Conservation (phyloP, 2,329 filamentous ascomycete species). For the Teratosphaeriaceae sp. region DNA sequence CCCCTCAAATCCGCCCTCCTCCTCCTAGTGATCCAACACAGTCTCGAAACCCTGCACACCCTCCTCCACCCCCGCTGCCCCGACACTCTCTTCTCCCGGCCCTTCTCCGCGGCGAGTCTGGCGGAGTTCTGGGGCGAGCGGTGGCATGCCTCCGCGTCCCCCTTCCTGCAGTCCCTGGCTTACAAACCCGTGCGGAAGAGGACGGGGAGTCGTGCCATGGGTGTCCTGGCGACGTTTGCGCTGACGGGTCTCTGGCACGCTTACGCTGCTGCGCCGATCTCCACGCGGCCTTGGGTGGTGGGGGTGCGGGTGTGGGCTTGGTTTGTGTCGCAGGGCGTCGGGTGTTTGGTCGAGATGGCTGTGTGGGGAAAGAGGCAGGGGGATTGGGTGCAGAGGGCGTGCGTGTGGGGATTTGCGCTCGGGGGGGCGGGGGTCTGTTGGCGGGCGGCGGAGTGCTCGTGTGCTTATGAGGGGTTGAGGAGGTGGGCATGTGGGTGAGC, state of each 20-base stretch:
- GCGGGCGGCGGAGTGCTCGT: conserved; percentile 10
- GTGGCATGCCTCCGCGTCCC: conserved; percentile 14
- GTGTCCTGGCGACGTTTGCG: conserved; percentile 14
- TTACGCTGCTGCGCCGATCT: conserved; percentile 11
- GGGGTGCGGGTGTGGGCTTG: conserved; percentile 11
- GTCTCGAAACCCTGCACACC: conserved; percentile 12
- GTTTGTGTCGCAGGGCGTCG: conserved; percentile 14
- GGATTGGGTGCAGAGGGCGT: conserved; percentile 8
- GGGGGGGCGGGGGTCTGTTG: conserved; percentile 9
- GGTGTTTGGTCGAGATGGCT: conserved; percentile 10
- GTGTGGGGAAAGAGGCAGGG: conserved; percentile 11
- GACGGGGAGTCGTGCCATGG: conserved; percentile 6
- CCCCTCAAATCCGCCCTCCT: conserved; percentile 7
- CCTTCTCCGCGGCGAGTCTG: conserved; percentile 14
- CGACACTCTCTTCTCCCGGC: conserved; percentile 14
- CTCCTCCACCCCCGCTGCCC: conserved; percentile 10
- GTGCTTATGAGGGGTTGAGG: conserved; percentile 7
- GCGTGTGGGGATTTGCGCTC: conserved; percentile 9
- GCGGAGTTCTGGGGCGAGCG: conserved; percentile 15
- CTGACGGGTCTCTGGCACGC: conserved; percentile 19
- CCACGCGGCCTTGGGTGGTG: conserved; percentile 8
- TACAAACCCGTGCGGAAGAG: conserved; percentile 10
- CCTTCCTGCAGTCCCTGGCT: conserved; percentile 12
- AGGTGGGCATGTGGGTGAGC: background rate
- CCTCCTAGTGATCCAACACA: conserved; percentile 12